Evolutionary conservation across 345 rosid species (phyloP), one percentile per base, ranked within the genome.

Genomic region (Rhizophora mangle): DNA sequence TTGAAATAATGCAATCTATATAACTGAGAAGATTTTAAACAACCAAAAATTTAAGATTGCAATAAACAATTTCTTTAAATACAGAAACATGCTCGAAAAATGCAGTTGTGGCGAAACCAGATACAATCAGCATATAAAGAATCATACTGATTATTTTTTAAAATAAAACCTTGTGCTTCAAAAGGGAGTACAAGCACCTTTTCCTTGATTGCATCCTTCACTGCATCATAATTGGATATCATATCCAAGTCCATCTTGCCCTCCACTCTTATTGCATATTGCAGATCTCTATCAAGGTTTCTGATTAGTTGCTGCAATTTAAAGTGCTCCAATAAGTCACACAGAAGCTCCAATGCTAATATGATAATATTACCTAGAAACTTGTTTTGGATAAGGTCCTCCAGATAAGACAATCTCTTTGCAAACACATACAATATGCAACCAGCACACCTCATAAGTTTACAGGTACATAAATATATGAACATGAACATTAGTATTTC

Each of bases 201-300:
- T 77, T 85, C 81, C 79, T 70, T 68, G 68, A 94, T 94, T 59
- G 83, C 79, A 64, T 81, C 85, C 85, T 86, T 94, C 81, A 94
- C 97, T 70, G 87, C 93, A 72, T 94, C 86, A 79, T 94, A 94
- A 80, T 94, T 91, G 64, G 89, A 82, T 70, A 94, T 80, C 29
- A 88, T 80, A 80, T 88, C 95, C 88, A 83, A 73, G 62, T 85
- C 90, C 97, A 88, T 85, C 85, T 91, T 91, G 46, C 97, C 96
- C 91, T 91, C 98, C 13, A 91, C 98, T 74, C 73, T 84, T 75
- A 94, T 85, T 70, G 98, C 92, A 82, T 94, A 91, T 80, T 94
- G 91, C 81, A 94, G 83, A 85, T 94, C 98, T 62, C 97, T 89
- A 74, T 84, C 96, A 78, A 94, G 96, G 77, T 94, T 94, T 68